Evolutionary conservation across 1,284 basidiomycete species (phyloP), one percentile per base, ranked within the genome.

Genomic region (Inonotus hispidus): DNA sequence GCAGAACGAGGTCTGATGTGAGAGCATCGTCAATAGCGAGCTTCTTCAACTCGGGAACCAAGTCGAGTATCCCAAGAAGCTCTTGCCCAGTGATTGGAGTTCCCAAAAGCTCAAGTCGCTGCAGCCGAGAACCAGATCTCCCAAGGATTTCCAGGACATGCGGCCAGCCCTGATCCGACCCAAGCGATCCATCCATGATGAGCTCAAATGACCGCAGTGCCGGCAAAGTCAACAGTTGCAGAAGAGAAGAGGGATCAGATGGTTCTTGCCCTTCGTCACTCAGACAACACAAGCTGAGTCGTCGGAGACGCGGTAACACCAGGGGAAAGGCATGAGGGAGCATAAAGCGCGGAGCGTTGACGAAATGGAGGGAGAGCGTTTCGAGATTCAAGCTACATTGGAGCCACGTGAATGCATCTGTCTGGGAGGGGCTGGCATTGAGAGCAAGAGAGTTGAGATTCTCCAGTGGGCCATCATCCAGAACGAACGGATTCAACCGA

Each of bases 341-440:
- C 39, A 39, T 39, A 29, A 55, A 55, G 2, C 39, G 39, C 13
- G 52, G 32, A 14, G 59, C 59, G 19, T 39, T 25, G 41, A 29
- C 16, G 50, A 60, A 55, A 16, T 47, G 38, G 29, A 55, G 54
- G 4, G 39, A 54, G 37, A 55, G 16, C 7, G n/a, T 32, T 19
- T 45, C 59, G 27, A 60, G 53, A 41, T 45, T 32, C 16, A 52
- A 41, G 29, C 52, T 45, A n/a, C 32, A 46, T 27, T 54, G 52
- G 13, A 60, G 41, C 59, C 59, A 60, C 13, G 35, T 32, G 19
- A 54, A 55, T 16, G 59, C 59, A 49, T 60, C 59, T 13, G 39
- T 14, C 37, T 60, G 59, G 4, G 52, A 60, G 16, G 27, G 13
- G 27, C 38, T 54, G 29, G 25, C 11, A n/a, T 35, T 27, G 23